Evolutionary conservation across 805 yeast species (phyloP).

Genomic region (Starmerella apis): DNA sequence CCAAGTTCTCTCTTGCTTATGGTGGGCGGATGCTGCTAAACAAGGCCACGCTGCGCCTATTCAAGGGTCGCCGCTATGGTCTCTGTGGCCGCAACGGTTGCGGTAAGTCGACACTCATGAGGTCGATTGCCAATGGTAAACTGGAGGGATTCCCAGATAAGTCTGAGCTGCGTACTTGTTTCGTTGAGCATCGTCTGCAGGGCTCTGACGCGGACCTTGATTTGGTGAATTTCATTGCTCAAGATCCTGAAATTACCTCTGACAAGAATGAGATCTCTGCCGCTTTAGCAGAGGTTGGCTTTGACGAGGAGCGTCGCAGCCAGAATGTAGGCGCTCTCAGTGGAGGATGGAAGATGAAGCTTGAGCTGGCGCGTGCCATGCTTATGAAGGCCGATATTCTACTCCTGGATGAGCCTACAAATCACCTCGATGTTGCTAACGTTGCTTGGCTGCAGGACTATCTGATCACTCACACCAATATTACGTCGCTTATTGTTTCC

Average conservation of each 20-base stretch:
- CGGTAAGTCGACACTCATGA: constrained; percentile 94
- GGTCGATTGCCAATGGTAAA: constrained; percentile 93
- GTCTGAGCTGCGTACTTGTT: constrained; percentile 78
- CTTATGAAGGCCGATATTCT: constrained; percentile 92
- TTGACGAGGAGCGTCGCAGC: constrained; percentile 76
- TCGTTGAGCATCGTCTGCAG: constrained; percentile 93
- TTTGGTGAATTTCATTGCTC: constrained; percentile 74
- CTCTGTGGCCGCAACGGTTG: constrained; percentile 98
- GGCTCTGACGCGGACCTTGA: constrained; percentile 90
- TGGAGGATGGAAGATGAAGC: constrained; percentile 99
- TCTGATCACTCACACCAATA: constrained; percentile 65
- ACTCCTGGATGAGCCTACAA: constrained; percentile 94
- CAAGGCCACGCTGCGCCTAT: constrained; percentile 76
- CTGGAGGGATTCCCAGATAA: constrained; percentile 94
- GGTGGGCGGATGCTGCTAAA: constrained; percentile 95
- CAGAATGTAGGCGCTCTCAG: constrained; percentile 90
- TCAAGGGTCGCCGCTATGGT: constrained; percentile 95
- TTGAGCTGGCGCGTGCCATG: constrained; percentile 98
- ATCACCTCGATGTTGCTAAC: constrained; percentile 89
- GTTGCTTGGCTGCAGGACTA: constrained; percentile 93
- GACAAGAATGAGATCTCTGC: constrained; percentile 58
- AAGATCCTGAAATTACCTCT: constrained; percentile 72
- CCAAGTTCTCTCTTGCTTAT: constrained; percentile 91
- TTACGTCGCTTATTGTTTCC: constrained; percentile 90
- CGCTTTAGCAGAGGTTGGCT: constrained; percentile 79